Base-by-base conservation (phyloP, 2,329 filamentous ascomycete species). In the Sporothrix variecibatus region DNA sequence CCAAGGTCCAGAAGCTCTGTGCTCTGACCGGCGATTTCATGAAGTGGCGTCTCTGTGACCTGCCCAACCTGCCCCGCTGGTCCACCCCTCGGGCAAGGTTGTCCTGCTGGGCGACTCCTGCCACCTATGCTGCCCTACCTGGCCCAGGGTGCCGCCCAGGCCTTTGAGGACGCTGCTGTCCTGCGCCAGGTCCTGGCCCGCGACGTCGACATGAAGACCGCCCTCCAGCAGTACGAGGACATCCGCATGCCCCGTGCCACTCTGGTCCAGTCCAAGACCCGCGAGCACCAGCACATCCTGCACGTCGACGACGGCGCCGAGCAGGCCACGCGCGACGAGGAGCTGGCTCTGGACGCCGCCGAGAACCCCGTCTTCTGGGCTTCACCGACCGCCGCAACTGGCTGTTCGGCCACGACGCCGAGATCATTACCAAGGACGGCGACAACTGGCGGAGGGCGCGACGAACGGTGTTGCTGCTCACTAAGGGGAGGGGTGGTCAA, bases 111-210 rank as follows among this genome's bases (percentile, higher is more conserved):
- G 85, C 2, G 85, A 86, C 73, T 78, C 81, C 15, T 84, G 82
- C 73, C 85, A 87, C 77, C 85, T 0, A 86, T 85, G 79, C 81
- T 86, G 9, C 85, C 85, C 0, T 86, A 86, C 74, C 79, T 86
- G 28, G 85, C 85, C 0, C 83, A 85, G 76, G 85, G 85, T 6
- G 84, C 84, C 0, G 83, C 83, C 1, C 82, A 83, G 76, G 81
- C 83, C 0, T 81, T 82, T 3, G 84, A 87, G 76, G 84, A 86
- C 72, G 84, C 82, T 0, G 83, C 81, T 11, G 72, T 72, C 3
- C 73, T 78, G 34, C 64, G 76, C 2, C 74, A 76, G 23, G 72
- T 75, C n/a, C 73, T 78, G 4, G 74, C 67, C 6, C 56, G 46
- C 51, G 67, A 62, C 34, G 56, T 56, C 23, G 53, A 46, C 53